Base-by-base conservation (phyloP, 371 early-diverging fungal genomes). In the Mortierella sp. region DNA sequence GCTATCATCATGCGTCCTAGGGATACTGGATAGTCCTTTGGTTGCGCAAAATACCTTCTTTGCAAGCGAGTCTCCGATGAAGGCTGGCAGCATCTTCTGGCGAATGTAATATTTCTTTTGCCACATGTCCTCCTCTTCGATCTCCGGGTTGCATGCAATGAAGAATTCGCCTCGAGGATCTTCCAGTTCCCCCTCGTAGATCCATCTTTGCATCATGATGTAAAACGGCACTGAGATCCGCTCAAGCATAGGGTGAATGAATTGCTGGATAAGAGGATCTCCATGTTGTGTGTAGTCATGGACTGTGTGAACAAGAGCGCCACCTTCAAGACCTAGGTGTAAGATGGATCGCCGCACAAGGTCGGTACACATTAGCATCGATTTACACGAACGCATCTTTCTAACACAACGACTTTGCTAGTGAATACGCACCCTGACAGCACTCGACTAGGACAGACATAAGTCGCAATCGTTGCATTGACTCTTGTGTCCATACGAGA, bases 101-200 rank as follows among this genome's bases (percentile, higher is more conserved):
- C 88, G 84, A 41, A 96, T 83, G 0, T 70, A 73, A 78, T 95
- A 97, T 74, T 91, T 88, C n/a, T 64, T 62, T 41, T 87, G 85
- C 98, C 98, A 98, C 47, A 92, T 70, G 31, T 93, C 87, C 50
- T 89, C 89, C 53, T 90, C 88, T 18, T 83, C 79, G 14, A 84
- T 86, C 2, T 82, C 80, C 0, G 48, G 58, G 28, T 74, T 65
- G 30, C 80, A 82, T 0, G 83, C 84, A 13, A 97, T 93, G 80
- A 97, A 97, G 72, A 97, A 98, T 81, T 98, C 98, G 21, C 82
- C 83, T 74, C 91, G 91, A n/a, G 95, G 96, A 68, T 98, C 98
- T 24, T 91, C 91, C 31, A 98, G 81, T 79, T 96, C 96, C 16
- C 98, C 98, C 67, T 95, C 94, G 51, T 92, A 94, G 19, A 98